Evolutionary conservation across 305 asterid genomes (phyloP), one percentile per base, ranked within the genome.

Genomic region (Rubia peregrina): DNA sequence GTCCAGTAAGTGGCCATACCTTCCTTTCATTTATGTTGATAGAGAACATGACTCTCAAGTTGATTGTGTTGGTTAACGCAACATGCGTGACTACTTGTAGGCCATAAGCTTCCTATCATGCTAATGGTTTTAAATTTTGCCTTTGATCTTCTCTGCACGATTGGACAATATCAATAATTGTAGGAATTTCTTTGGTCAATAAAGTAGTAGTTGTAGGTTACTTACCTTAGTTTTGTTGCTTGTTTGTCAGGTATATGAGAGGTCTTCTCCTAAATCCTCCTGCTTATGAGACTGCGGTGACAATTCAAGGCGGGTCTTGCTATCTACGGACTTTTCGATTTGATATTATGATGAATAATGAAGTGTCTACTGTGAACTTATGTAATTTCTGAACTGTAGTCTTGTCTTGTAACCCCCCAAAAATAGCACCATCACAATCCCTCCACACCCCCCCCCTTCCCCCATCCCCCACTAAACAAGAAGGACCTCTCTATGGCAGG

Each of bases 191-290:
- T 40, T 44, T 72, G 57, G 65, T 60, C 63, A 30, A 59, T 22
- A 53, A 10, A 21, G 19, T 8, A 17, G 3, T 46, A 6, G 19
- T 38, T 19, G 57, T 51, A 16, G 9, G 60, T 38, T 53, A 43
- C 36, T 77, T 73, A 51, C 53, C 41, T 74, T 53, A 62, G 67
- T 74, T 70, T 40, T 68, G 12, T 49, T 74, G 68, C 53, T 74
- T 68, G 33, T 67, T 74, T 66, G 17, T 61, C 78, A 94, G 99
- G 95, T 94, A 88, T 73, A 75, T 89, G 66, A 89, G 95, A 81
- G 95, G 90, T 77, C 91, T 94, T 64, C 95, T 94, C 79, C 82
- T 94, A 84, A 94, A 94, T 78, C 99, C 99, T 78, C 99, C 99
- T 71, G 80, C 96, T 26, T 89, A 86, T 76, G 97, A 86, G 75